A percentile compares a stretch with the other conserved stretches of the same genome.
These are phyloP conservation scores for Paragyromitra xinjiangensis DNA, from an alignment of 495 filamentous ascomycete genomes.

Conservation along the genomic window DNA sequence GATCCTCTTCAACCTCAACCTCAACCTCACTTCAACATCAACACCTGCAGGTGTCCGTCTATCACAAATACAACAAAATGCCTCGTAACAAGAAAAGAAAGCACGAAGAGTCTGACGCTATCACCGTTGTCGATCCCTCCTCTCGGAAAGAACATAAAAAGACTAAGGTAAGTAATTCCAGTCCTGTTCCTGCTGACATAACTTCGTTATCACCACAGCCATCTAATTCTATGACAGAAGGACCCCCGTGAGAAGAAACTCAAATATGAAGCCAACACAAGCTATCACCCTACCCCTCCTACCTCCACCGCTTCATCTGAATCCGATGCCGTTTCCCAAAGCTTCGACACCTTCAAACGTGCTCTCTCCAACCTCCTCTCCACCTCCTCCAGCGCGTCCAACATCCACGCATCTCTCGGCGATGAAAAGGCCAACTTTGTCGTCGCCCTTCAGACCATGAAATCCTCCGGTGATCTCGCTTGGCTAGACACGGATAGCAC, in stretches of 20 bases:
- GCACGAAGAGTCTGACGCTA: constrained; percentile 46
- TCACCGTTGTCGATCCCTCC: constrained; percentile 24
- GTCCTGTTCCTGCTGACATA: neutral
- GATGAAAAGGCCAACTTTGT: constrained; percentile 52
- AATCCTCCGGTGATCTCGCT: constrained; percentile 41
- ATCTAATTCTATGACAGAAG: constrained; percentile 22
- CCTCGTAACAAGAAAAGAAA: constrained; percentile 45
- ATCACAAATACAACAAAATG: constrained; percentile 27
- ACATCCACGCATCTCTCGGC: constrained; percentile 38
- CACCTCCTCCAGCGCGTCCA: constrained; percentile 11
- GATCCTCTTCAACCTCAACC: neutral
- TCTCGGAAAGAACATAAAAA: constrained; percentile 42
- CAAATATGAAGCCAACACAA: neutral
- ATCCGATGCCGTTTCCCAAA: constrained; percentile 20
- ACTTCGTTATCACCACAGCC: neutral
- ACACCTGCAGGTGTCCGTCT: neutral
- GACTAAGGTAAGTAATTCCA: constrained; percentile 25
- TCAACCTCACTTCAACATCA: neutral
- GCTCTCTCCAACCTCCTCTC: constrained; percentile 49
- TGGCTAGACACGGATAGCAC: constrained; percentile 40
- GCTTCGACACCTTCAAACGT: constrained; percentile 44
- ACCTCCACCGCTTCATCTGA: neutral
- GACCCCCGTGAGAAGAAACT: constrained; percentile 26
- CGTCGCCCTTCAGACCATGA: constrained; percentile 47
- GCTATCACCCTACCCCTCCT: neutral